Conservation (phyloP, 2,329 filamentous ascomycete genomes). For the Fusarium sambucinum region DNA sequence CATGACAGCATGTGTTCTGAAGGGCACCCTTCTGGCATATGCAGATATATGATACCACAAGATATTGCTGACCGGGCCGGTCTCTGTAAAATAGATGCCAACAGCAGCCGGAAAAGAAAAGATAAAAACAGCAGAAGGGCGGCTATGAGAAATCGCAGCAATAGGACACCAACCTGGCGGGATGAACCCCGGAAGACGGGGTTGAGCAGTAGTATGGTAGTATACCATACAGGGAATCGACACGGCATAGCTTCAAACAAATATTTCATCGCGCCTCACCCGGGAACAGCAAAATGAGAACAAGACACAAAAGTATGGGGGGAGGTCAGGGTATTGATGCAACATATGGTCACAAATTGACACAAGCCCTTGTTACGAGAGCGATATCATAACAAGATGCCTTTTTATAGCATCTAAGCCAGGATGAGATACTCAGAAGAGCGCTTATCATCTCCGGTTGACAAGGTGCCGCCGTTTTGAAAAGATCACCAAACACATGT, state of each 20-base stretch:
- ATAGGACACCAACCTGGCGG: constrained; percentile 14
- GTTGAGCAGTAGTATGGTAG: constrained; percentile 19
- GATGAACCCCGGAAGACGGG: constrained; percentile 22
- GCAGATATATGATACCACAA: constrained; percentile 39
- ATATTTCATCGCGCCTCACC: constrained; percentile 44
- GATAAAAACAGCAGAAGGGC: constrained; percentile 14
- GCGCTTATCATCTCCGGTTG: constrained; percentile 22
- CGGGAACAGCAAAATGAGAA: constrained; percentile 43
- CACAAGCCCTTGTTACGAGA: constrained; percentile 36
- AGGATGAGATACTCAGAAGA: constrained; percentile 21
- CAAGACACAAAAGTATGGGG: constrained; percentile 23
- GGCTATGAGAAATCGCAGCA: constrained; percentile 29
- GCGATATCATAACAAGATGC: constrained; percentile 37
- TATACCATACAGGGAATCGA: constrained; percentile 18
- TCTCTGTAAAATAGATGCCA: constrained; percentile 27
- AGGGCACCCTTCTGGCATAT: constrained; percentile 37
- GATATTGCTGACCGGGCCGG: constrained; percentile 43
- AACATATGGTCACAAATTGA: constrained; percentile 33
- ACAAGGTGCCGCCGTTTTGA: constrained; percentile 21
- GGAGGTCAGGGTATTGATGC: constrained; percentile 35
- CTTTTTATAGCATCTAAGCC: constrained; percentile 9
- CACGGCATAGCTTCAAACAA: constrained; percentile 21
- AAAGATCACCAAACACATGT: constrained; percentile 6
- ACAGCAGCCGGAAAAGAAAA: constrained; percentile 23
- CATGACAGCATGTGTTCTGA: constrained; percentile 1